Evolutionary conservation across 331 rosid genomes (phyloP), one percentile per base, ranked within the genome.

Genomic region (Ulmus americana): DNA sequence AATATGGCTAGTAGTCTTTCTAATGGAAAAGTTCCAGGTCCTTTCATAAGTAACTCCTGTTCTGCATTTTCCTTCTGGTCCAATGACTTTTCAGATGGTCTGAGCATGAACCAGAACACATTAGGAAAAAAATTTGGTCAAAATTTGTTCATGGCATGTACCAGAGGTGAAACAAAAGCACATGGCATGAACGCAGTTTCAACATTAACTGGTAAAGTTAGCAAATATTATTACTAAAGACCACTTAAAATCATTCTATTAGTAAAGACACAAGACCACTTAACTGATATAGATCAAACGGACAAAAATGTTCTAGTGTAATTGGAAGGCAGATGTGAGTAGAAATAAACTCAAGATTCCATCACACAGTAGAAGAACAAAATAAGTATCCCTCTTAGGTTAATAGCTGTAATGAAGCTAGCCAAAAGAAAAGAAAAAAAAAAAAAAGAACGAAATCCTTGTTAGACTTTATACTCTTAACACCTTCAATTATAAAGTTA

Each of bases 1-100:
- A 86, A 92, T 71, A 92, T 89, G 80, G 97, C 97, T 71, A 92
- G 77, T 74, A 89, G 79, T 73, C 95, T 84, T 81, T 92, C 98
- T 63, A 89, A 35, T 66, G 98, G 97, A 73, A 89, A 92, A 60
- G 91, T 80, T 80, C 98, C 98, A 8, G 98, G 98, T 56, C 96
- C 95, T 85, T 85, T 92, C 95, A 81, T 80, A 53, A 86, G 84
- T 63, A 70, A 58, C 63, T 92, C 97, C 71, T 86, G 88, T 76
- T 92, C 95, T 65, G 78, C 84, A 66, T 64, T 80, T 70, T 92
- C 97, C 71, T 92, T 89, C 80, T 76, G 73, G 73, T 87, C 95
- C 71, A 63, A 51, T 57, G 74, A 82, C 77, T 87, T 87, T 64
- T 75, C 80, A 12, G 85, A 79, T 49, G 88, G 57, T 84, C 97